phyloP scores from a whole-genome alignment of 2,329 filamentous ascomycete genomes.

The Helicocarpus griseus region DNA sequence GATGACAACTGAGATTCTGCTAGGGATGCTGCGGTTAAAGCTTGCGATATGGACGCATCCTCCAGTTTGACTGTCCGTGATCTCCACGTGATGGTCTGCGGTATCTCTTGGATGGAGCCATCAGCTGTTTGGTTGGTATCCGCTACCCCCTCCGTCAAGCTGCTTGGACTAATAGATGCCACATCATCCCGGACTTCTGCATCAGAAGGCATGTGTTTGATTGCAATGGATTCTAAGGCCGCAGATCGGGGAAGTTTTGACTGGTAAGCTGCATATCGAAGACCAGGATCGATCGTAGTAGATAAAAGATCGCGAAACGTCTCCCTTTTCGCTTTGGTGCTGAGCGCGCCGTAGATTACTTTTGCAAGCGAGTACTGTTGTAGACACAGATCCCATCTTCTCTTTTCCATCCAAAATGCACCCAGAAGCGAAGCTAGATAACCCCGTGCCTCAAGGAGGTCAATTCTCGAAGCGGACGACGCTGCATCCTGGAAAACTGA shows the following conservation, averaged over 20 bases:
- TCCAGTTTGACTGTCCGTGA: conserved; percentile 78
- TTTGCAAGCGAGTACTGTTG: conserved; percentile 65
- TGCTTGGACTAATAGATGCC: conserved; percentile 58
- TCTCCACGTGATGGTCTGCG: conserved; percentile 76
- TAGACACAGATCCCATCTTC: conserved; percentile 72
- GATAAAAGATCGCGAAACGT: conserved; percentile 77
- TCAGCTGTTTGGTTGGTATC: conserved; percentile 38
- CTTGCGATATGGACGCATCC: conserved; percentile 82
- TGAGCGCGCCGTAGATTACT: conserved; percentile 72
- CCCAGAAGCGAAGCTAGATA: conserved; percentile 72
- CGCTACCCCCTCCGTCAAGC: conserved; percentile 52
- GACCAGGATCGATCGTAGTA: conserved; percentile 81
- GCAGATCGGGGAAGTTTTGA: conserved; percentile 77
- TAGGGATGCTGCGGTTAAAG: conserved; percentile 58
- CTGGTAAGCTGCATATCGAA: conserved; percentile 91
- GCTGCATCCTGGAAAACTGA: conserved; percentile 53
- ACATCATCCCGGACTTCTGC: conserved; percentile 54
- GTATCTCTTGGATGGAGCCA: conserved; percentile 42
- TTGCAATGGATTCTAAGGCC: conserved; percentile 67
- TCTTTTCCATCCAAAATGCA: conserved; percentile 74
- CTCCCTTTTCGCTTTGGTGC: conserved; percentile 56
- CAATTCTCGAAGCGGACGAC: conserved; percentile 53
- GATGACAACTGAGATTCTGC: conserved; percentile 44
- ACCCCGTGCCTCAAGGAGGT: conserved; percentile 75
- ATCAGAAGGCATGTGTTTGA: conserved; percentile 63